A percentile compares a stretch with the other conserved stretches of the same genome.
These are phyloP conservation scores for Lactifluus pinguis DNA, from an alignment of 768 basidiomycete species.

Conservation along the genomic window DNA sequence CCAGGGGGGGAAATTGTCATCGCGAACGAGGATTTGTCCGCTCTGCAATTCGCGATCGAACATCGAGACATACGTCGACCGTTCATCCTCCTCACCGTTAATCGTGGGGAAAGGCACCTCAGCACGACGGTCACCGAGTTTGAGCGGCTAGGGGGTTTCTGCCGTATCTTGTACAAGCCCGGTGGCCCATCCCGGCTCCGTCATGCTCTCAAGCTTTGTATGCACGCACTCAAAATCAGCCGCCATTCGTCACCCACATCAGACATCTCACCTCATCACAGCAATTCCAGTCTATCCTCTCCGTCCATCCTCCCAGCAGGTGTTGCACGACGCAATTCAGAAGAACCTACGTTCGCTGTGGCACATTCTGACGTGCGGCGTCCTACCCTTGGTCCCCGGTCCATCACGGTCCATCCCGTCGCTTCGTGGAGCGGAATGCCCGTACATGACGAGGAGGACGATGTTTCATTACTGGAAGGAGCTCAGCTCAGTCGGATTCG, in stretches of 20 bases:
- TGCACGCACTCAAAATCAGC: constrained; percentile 47
- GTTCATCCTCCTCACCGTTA: constrained; percentile 67
- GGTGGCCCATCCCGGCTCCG: constrained; percentile 73
- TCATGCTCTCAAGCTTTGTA: constrained; percentile 51
- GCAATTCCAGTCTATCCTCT: background rate
- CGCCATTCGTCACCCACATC: constrained; percentile 25
- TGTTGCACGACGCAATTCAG: constrained; percentile 38
- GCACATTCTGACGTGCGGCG: constrained; percentile 23
- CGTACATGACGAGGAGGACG: constrained; percentile 30
- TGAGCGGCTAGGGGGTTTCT: constrained; percentile 78
- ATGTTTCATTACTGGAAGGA: constrained; percentile 21
- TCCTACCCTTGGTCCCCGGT: constrained; percentile 48
- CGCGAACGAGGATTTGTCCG: constrained; percentile 65
- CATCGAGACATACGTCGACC: constrained; percentile 49
- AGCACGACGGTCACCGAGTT: constrained; percentile 60
- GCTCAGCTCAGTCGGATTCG: constrained; percentile 5
- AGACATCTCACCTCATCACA: constrained; percentile 2
- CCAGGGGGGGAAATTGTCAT: constrained; percentile 70
- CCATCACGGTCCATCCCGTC: constrained; percentile 38
- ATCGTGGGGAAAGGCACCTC: constrained; percentile 54
- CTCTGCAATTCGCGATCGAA: constrained; percentile 48
- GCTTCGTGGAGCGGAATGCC: constrained; percentile 30
- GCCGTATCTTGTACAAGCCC: constrained; percentile 84
- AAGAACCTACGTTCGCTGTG: constrained; percentile 26
- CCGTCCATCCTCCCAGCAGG: background rate